A percentile compares a stretch with the other conserved stretches of the same genome.
phyloP scores from a whole-genome alignment of 108 stramenopile species.

The Cyclotella baltica region DNA sequence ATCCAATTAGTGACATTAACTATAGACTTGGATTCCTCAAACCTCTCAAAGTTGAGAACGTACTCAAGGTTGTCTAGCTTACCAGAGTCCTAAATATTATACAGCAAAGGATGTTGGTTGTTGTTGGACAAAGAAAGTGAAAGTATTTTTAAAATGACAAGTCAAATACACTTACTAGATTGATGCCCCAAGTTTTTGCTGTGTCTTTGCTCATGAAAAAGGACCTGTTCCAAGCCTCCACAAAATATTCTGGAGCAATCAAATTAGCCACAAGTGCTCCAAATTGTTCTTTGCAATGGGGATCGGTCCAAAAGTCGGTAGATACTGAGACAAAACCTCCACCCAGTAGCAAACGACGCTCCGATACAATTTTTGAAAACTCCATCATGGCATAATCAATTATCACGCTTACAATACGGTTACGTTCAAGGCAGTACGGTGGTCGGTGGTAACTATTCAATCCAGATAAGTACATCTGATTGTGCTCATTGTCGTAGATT shows the following conservation, averaged over 20 bases:
- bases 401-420: constrained; percentile 1
- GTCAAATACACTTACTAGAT: no score
- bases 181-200: not conserved
- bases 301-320: constrained; percentile 24
- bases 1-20: constrained; percentile 4
- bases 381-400: constrained; percentile 8
- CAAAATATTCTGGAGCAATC: constrained; percentile 11
- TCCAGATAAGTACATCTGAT: not conserved
- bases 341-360: not conserved
- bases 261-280: constrained; percentile 15
- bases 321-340: not conserved
- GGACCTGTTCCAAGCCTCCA: not conserved
- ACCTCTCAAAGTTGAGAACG: constrained; percentile 13
- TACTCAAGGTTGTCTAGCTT: constrained; percentile 10
- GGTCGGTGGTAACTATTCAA: constrained; percentile 7
- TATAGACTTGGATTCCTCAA: not conserved
- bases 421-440: constrained; percentile 17
- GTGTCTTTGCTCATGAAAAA: constrained; percentile 21
- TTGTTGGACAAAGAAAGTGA: not conserved
- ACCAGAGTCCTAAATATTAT: not conserved
- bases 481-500: constrained; percentile 5
- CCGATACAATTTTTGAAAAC: not conserved
- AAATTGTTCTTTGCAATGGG: constrained; percentile 16
- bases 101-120: not conserved
- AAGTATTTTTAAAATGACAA: not conserved